Conservation (phyloP, 345 rosid species). For the Garcia nutans region DNA sequence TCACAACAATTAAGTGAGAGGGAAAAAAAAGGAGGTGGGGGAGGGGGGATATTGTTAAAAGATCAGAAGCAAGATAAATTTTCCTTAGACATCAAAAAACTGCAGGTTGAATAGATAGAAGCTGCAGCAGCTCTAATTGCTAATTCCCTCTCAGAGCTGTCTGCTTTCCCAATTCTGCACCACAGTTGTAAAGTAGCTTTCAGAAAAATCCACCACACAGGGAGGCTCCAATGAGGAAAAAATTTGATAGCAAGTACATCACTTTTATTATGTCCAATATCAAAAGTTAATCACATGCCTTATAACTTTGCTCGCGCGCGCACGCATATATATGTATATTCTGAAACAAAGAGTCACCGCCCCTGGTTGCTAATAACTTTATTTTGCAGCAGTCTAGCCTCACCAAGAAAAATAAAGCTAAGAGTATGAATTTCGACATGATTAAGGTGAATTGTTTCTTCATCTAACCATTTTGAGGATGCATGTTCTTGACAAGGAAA, state of each 20-base stretch:
- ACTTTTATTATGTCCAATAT: neutral
- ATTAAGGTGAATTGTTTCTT: neutral
- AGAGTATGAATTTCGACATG: neutral
- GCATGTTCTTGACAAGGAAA: neutral
- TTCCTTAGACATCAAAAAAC: conserved; percentile 63
- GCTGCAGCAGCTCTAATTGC: conserved; percentile 97
- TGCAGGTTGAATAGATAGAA: conserved; percentile 87
- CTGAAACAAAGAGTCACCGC: no score
- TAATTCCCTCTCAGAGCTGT: conserved; percentile 51
- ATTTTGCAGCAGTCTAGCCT: no score
- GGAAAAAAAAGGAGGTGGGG: neutral
- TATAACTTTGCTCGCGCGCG: neutral
- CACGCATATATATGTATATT: no score
- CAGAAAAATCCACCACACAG: neutral
- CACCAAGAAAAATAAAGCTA: neutral
- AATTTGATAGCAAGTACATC: neutral
- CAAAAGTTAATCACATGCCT: conserved; percentile 2
- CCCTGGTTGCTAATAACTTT: no score
- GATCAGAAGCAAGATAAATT: conserved; percentile 64
- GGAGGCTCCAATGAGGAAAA: neutral
- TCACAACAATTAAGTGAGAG: neutral
- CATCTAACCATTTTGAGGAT: neutral
- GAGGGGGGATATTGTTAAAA: neutral
- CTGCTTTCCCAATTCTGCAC: conserved; percentile 48
- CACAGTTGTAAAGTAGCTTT: neutral